Base-by-base conservation (phyloP, 2,329 filamentous ascomycete species). In the Coleophoma cylindrospora region DNA sequence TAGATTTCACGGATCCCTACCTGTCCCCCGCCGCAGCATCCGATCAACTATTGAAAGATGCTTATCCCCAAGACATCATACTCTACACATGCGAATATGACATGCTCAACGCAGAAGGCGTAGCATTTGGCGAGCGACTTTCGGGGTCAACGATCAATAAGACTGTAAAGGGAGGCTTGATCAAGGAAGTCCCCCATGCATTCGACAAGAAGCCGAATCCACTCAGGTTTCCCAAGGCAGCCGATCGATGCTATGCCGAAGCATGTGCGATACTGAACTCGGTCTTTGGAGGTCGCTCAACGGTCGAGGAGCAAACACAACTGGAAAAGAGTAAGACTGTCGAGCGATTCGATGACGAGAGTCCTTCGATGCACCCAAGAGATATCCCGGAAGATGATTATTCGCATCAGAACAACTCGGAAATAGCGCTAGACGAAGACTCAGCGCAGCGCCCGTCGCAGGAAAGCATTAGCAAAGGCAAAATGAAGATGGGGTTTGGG, bases 131-230 rank as follows among this genome's bases (percentile, higher is more conserved):
- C 11, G 73, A 81, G 47, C 72, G 84, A 17, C 64, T 90, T 9
- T 64, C 70, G 44, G 62, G 66, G 1, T 45, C 61, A 8, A 70
- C 72, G 1, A 64, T 81, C 5, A 70, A 70, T 21, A 86, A 84
- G 66, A 72, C 72, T 8, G 77, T 86, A 1, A 68, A 71, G 47
- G 84, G 83, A 57, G 75, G 74, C 22, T 76, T 82, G 66, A 74
- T 86, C 2, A 68, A 72, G 3, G 79, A 73, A 2, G 81, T 83
- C 19, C 74, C 76, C 27, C 83, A 86, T 61, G 83, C 75, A 0
- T 87, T 83, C 76, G 83, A 87, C 59, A 87, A 86, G 66, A 77
- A 76, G 27, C 81, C 82, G 0, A 84, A 83, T 59, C 81, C 80
- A 4, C 62, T 80, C 21, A 73, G 71, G 49, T 66, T 66, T 37